Evolutionary conservation across 768 basidiomycete species (phyloP).

Genomic region (Russula sp.): DNA sequence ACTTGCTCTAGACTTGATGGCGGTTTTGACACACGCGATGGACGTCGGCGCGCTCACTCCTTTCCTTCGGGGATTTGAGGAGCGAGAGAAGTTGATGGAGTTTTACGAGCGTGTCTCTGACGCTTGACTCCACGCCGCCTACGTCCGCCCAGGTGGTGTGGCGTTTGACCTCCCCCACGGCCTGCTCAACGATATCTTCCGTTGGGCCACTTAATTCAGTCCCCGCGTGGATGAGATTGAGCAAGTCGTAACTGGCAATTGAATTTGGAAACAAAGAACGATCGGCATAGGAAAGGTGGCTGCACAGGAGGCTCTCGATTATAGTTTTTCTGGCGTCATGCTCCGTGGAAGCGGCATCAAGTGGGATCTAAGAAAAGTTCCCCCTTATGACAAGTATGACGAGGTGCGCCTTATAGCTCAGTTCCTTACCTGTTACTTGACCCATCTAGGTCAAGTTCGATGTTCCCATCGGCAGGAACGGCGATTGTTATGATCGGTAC

Average conservation of each 20-base stretch:
- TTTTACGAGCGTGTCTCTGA: no score
- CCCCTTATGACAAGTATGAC: no score
- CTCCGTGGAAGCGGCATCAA: slow-evolving; percentile 74
- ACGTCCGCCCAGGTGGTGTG: no score
- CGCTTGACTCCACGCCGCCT: no score
- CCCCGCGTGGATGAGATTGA: no score
- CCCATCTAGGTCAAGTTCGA: slow-evolving; percentile 85
- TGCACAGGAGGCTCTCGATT: slow-evolving; percentile 89
- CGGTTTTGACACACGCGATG: slow-evolving; percentile 90
- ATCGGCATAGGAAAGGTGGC: slow-evolving; percentile 86
- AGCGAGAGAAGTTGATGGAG: no score
- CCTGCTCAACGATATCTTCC: no score
- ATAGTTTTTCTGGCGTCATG: slow-evolving; percentile 96
- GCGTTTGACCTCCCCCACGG: no score
- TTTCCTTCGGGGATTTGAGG: slow-evolving; percentile 54
- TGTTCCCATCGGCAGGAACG: slow-evolving; percentile 87
- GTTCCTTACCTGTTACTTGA: slow-evolving; percentile 29
- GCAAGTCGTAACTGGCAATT: slow-evolving; percentile 84
- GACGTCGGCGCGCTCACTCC: slow-evolving; percentile 98
- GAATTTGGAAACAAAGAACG: slow-evolving; percentile 97
- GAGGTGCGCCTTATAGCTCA: no score
- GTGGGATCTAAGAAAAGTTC: no score
- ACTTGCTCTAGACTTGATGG: no score
- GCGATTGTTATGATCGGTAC: slow-evolving; percentile 41
- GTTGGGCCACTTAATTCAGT: no score